Evolutionary conservation across 2,329 filamentous ascomycete genomes (phyloP).

Genomic region (Colletotrichum karsti): DNA sequence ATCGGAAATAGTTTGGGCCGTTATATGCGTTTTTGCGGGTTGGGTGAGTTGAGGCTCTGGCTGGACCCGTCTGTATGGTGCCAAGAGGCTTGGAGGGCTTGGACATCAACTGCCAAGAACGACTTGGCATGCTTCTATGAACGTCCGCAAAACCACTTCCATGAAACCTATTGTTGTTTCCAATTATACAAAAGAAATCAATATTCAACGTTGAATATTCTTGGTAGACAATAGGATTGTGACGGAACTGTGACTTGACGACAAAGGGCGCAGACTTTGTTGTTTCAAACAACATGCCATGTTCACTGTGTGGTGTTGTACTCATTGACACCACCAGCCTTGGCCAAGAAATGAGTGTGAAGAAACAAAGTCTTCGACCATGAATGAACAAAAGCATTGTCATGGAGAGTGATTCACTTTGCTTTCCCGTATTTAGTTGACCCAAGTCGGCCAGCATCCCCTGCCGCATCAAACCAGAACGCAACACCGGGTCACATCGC

Average conservation of each 20-base stretch:
- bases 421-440: neutral
- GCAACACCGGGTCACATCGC: neutral
- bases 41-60: conserved; percentile 22
- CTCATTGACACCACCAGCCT: too few relatives aligned
- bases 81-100: conserved; percentile 9
- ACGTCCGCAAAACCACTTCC: neutral
- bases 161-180: too few relatives aligned
- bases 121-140: conserved; percentile 14
- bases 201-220: too few relatives aligned
- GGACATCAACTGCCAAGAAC: conserved; percentile 6
- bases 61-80: neutral
- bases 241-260: too few relatives aligned
- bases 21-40: neutral
- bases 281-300: too few relatives aligned
- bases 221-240: too few relatives aligned
- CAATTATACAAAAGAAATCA: too few relatives aligned
- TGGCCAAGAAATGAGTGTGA: too few relatives aligned
- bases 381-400: neutral
- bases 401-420: neutral
- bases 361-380: too few relatives aligned
- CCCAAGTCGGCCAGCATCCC: neutral
- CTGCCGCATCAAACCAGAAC: neutral
- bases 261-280: too few relatives aligned
- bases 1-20: neutral
- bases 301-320: too few relatives aligned